phyloP scores from a whole-genome alignment of 257 asterid genomes.

The Solanum phureja region DNA sequence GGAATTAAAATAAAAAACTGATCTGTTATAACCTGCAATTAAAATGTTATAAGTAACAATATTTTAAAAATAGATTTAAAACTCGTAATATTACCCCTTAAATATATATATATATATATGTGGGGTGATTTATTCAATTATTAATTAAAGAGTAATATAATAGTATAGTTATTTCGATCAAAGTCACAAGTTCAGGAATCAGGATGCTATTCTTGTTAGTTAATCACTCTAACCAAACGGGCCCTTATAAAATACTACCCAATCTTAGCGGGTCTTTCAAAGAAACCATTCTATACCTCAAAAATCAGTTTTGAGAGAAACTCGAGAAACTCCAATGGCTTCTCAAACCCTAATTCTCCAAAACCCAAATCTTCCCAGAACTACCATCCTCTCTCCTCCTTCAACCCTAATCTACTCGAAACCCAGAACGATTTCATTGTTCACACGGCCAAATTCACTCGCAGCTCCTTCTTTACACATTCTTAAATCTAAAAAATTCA shows the following conservation, averaged over 20 bases:
- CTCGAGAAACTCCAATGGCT: constrained; percentile 27
- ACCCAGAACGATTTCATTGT: constrained; percentile 8
- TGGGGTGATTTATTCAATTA: too few relatives aligned
- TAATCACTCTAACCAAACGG: background rate
- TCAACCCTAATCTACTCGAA: background rate
- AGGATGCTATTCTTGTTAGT: too few relatives aligned
- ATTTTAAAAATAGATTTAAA: too few relatives aligned
- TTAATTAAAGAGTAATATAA: too few relatives aligned
- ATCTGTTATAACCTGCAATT: too few relatives aligned
- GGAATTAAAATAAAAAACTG: too few relatives aligned
- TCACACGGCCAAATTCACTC: constrained; percentile 5
- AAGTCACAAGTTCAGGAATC: background rate
- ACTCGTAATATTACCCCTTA: too few relatives aligned
- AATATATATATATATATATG: too few relatives aligned
- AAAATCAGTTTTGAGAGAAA: constrained; percentile 7
- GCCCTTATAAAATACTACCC: background rate
- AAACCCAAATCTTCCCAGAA: constrained; percentile 1
- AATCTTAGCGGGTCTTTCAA: background rate
- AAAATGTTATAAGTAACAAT: too few relatives aligned
- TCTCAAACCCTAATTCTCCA: constrained; percentile 32
- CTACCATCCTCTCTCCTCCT: background rate
- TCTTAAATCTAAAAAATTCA: background rate
- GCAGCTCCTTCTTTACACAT: background rate
- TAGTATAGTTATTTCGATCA: background rate
- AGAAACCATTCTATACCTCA: background rate